A percentile compares a stretch with the other conserved stretches of the same genome.
Evolutionary conservation across 2,329 filamentous ascomycete genomes (phyloP).

Genomic region (Fusarium avenaceum): DNA sequence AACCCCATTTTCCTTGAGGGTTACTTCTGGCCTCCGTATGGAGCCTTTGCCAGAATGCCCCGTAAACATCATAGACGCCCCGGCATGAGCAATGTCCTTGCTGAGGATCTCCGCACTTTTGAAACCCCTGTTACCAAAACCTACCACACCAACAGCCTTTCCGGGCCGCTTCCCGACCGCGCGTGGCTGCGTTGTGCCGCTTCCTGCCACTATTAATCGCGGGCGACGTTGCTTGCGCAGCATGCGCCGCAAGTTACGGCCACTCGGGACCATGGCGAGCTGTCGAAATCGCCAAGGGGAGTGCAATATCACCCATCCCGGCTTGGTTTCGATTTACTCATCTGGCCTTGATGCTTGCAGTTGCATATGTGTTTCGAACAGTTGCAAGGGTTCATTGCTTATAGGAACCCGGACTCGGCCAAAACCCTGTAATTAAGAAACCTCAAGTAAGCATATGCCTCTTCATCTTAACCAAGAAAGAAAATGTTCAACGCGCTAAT

Average conservation of each 20-base stretch:
- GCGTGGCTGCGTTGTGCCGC: slow-evolving; percentile 15
- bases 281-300: slow-evolving; percentile 16
- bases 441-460: slow-evolving; percentile 42
- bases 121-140: slow-evolving; percentile 21
- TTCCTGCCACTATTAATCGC: slow-evolving; percentile 18
- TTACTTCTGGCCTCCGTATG: slow-evolving; percentile 1
- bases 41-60: slow-evolving; percentile 17
- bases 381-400: slow-evolving; percentile 46
- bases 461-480: slow-evolving; percentile 20
- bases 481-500: slow-evolving; percentile 13
- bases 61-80: slow-evolving; percentile 6
- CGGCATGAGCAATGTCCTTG: slow-evolving; percentile 15
- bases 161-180: slow-evolving; percentile 29
- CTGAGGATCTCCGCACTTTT: slow-evolving; percentile 22
- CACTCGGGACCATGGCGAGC: slow-evolving; percentile 19
- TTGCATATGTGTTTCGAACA: slow-evolving; percentile 25
- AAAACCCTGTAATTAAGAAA: slow-evolving; percentile 63
- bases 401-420: slow-evolving; percentile 73
- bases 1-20: not conserved
- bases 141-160: slow-evolving; percentile 33
- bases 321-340: slow-evolving; percentile 16
- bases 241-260: slow-evolving; percentile 16
- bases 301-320: slow-evolving; percentile 20
- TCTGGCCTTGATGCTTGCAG: slow-evolving; percentile 18
- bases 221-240: slow-evolving; percentile 8